Evolutionary conservation across 2,329 filamentous ascomycete genomes (phyloP), one percentile per base, ranked within the genome.

Genomic region (Exophiala lecanii-corni): DNA sequence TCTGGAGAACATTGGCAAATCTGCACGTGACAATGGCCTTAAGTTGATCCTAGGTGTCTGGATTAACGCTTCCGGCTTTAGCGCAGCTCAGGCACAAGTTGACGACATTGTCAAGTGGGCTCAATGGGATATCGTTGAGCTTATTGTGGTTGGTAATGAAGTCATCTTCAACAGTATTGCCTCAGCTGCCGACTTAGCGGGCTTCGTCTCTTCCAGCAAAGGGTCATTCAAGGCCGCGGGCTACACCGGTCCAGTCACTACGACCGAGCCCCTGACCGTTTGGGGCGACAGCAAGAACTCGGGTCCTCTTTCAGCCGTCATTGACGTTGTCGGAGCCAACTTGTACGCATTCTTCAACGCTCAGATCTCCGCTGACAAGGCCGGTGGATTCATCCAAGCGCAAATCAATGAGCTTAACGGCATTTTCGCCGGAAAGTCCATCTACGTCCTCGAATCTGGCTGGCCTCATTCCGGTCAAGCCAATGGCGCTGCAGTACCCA

Each of bases 291-390:
- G 82, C 52, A 76, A 74, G 43, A 58, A 62, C 21, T 37, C 62
- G 15, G 47, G 49, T 21, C 67, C 66, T 36, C 75, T 96, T 50
- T 96, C 91, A 76, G 57, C 60, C 25, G 76, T 74, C 57, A 74
- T 96, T 46, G 89, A 95, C 62, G 72, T 94, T 49, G 76, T 87
- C 26, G 86, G 83, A 66, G 81, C 80, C 67, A 95, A 96, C 76
- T 81, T 94, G 59, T 89, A 97, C 73, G 82, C 89, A 56, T 96
- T 85, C 84, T 97, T 96, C 84, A 94, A 94, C 74, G 62, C 79
- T 34, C 70, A 76, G 45, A 75, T 82, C 53, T 61, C 68, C 17
- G 77, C 89, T 48, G 59, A 67, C 3, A 60, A 76, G 38, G 89
- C 89, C 42, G 91, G 91, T 62, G 63, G 71, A 39, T 96, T 96